A percentile compares a stretch with the other conserved stretches of the same genome.
Conservation (phyloP, 2,329 filamentous ascomycete species). For the Fusarium nematophilum region DNA sequence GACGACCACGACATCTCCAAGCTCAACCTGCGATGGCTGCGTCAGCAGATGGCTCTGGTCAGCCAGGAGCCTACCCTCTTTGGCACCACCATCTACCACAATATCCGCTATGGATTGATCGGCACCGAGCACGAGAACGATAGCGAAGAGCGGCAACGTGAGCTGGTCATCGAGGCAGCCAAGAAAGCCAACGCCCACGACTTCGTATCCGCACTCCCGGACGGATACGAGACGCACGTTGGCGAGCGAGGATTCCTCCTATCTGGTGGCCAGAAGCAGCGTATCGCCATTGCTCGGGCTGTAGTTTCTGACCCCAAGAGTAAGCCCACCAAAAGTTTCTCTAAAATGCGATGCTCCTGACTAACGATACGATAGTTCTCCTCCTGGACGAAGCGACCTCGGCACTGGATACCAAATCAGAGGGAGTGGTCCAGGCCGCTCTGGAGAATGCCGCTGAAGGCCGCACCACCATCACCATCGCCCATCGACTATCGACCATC, state of each 20-base stretch:
- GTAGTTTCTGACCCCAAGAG: constrained; percentile 90
- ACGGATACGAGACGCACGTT: constrained; percentile 94
- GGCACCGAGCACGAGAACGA: constrained; percentile 80
- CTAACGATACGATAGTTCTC: constrained; percentile 64
- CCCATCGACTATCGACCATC: constrained; percentile 94
- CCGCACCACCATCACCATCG: constrained; percentile 95
- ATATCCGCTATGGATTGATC: constrained; percentile 91
- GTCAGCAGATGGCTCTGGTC: constrained; percentile 91
- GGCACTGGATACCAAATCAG: constrained; percentile 92
- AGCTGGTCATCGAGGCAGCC: constrained; percentile 82
- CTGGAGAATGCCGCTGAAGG: constrained; percentile 87
- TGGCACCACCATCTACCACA: constrained; percentile 86
- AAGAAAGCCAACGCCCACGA: constrained; percentile 95
- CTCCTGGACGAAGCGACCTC: constrained; percentile 96
- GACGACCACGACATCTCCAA: constrained; percentile 85
- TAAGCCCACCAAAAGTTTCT: constrained; percentile 44
- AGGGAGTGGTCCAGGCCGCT: constrained; percentile 93
- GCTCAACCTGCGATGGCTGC: constrained; percentile 89
- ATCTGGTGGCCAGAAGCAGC: constrained; percentile 95
- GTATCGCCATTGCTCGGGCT: constrained; percentile 92
- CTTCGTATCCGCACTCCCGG: constrained; percentile 83
- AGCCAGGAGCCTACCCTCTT: constrained; percentile 95
- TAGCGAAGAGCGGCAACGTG: constrained; percentile 73
- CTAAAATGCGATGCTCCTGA: neutral
- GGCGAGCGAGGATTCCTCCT: constrained; percentile 93